Evolutionary conservation across 2,329 filamentous ascomycete genomes (phyloP).

Genomic region (Amylocarpus encephaloides): DNA sequence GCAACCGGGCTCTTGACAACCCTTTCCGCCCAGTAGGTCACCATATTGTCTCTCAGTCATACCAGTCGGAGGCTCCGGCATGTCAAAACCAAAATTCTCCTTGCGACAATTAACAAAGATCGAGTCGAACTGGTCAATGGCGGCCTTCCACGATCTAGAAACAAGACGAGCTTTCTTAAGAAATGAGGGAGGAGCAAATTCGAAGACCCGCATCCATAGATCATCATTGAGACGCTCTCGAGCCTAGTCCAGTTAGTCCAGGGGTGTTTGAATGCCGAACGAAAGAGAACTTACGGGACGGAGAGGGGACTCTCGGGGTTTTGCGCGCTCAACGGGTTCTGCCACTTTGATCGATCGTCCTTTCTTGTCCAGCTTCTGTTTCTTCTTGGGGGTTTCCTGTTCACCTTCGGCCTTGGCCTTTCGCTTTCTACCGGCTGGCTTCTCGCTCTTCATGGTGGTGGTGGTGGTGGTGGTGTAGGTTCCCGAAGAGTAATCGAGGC

Average conservation of each 20-base stretch:
- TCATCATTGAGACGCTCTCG: slow-evolving; percentile 14
- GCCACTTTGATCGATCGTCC: slow-evolving; percentile 10
- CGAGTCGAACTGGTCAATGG: slow-evolving; percentile 22
- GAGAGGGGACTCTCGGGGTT: too few relatives aligned
- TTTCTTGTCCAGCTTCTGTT: slow-evolving; percentile 14
- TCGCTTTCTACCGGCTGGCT: slow-evolving; percentile 12
- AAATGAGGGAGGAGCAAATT: slow-evolving; percentile 28
- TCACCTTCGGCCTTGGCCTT: slow-evolving; percentile 9
- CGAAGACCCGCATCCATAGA: slow-evolving; percentile 28
- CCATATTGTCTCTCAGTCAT: slow-evolving; percentile 25
- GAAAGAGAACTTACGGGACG: slow-evolving; percentile 16
- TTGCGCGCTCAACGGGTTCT: slow-evolving; percentile 10
- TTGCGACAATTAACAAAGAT: slow-evolving; percentile 28
- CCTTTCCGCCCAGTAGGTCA: slow-evolving; percentile 28
- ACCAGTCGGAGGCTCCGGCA: slow-evolving; percentile 20
- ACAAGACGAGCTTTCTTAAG: slow-evolving; percentile 26
- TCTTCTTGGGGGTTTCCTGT: background rate
- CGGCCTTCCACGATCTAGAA: slow-evolving; percentile 15
- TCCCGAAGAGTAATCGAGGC: background rate
- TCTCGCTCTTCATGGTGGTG: background rate
- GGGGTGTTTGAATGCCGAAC: background rate
- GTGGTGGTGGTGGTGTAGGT: background rate
- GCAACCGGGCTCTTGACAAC: slow-evolving; percentile 25
- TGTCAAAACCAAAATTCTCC: slow-evolving; percentile 27
- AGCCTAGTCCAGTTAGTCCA: slow-evolving; percentile 14